Evolutionary conservation across 2,329 filamentous ascomycete species (phyloP).

Genomic region (Diaporthe nobilis): DNA sequence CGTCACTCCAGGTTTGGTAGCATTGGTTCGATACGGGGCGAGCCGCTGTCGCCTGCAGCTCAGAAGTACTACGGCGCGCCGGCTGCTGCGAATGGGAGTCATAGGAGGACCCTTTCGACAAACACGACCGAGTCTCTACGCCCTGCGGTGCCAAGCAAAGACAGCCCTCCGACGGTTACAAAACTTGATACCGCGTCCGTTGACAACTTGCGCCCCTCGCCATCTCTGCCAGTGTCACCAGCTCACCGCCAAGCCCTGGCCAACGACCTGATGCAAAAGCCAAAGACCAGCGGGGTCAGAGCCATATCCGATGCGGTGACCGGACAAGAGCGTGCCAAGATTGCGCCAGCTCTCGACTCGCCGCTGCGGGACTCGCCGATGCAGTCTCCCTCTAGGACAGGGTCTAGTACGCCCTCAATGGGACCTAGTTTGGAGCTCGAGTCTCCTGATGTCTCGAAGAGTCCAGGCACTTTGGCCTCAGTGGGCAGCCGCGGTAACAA

Average conservation of each 20-base stretch:
- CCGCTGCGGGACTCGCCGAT: constrained; percentile 66
- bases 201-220: constrained; percentile 53
- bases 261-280: constrained; percentile 52
- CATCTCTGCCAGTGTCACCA: constrained; percentile 59
- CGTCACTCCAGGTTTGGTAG: constrained; percentile 86
- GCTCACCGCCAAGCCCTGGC: constrained; percentile 55
- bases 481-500: constrained; percentile 63
- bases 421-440: constrained; percentile 84
- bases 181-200: constrained; percentile 66
- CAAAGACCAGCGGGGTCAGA: constrained; percentile 72
- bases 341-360: constrained; percentile 64
- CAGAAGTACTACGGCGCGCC: constrained; percentile 78
- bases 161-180: constrained; percentile 70
- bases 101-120: constrained; percentile 74
- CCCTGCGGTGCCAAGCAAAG: constrained; percentile 66
- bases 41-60: constrained; percentile 70
- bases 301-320: constrained; percentile 85
- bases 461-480: constrained; percentile 64
- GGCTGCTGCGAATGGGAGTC: constrained; percentile 58
- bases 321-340: constrained; percentile 66
- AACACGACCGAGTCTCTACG: constrained; percentile 69
- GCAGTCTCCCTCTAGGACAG: constrained; percentile 80
- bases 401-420: constrained; percentile 78
- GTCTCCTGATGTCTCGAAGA: constrained; percentile 76
- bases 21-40: constrained; percentile 79